These are phyloP conservation scores for Aspergillus carbonarius DNA, from an alignment of 2,329 filamentous ascomycete genomes.

Conservation along the genomic window DNA sequence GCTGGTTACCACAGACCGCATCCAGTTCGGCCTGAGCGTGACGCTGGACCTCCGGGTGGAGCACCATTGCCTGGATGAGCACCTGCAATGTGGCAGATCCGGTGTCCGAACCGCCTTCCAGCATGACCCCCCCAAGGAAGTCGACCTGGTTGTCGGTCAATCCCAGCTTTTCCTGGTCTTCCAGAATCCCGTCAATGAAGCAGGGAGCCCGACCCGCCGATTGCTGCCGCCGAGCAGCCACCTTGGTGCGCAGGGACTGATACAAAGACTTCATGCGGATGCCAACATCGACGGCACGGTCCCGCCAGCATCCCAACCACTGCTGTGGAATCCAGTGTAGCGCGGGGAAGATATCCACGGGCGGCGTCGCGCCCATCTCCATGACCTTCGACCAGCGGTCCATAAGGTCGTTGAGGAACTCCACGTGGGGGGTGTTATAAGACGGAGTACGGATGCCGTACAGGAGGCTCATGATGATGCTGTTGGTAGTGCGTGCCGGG, in stretches of 20 bases:
- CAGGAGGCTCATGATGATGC: conserved; percentile 38
- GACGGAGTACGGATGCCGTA: conserved; percentile 25
- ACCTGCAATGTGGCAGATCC: conserved; percentile 41
- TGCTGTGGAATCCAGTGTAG: background rate
- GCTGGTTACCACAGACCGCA: conserved; percentile 47
- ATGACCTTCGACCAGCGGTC: conserved; percentile 46
- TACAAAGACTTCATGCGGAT: background rate
- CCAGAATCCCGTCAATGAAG: background rate
- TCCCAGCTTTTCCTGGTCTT: conserved; percentile 28
- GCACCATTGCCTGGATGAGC: conserved; percentile 16
- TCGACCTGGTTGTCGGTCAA: conserved; percentile 39
- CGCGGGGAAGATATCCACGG: conserved; percentile 49
- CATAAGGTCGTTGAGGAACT: conserved; percentile 41
- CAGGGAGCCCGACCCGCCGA: background rate
- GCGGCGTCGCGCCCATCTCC: conserved; percentile 51
- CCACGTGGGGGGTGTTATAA: conserved; percentile 33
- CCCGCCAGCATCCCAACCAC: background rate
- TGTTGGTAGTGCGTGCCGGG: conserved; percentile 51
- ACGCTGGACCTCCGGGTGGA: conserved; percentile 12
- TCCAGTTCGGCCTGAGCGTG: conserved; percentile 53
- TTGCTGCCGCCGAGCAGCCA: background rate
- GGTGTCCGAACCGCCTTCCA: conserved; percentile 43
- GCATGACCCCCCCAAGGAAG: conserved; percentile 27
- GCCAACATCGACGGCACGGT: background rate
- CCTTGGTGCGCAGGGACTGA: background rate